Evolutionary conservation across 108 stramenopile species (phyloP), one percentile per base, ranked within the genome.

Genomic region (Pseudonitzschia multistriata): DNA sequence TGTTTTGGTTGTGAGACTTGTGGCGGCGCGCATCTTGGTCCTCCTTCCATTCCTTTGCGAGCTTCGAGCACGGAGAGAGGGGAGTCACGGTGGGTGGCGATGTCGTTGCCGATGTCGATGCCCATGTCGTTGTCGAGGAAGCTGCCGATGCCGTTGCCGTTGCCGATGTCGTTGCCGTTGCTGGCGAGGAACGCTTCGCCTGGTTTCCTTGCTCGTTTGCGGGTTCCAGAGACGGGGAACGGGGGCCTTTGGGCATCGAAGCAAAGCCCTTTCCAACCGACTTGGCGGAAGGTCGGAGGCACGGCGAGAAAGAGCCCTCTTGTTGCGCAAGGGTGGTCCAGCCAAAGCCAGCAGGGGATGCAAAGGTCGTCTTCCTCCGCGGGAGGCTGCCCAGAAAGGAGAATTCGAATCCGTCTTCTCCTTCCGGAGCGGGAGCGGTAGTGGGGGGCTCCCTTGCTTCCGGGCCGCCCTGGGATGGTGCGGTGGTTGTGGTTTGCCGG

Each of bases 41-140:
- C 47, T 69, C 75, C 8, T 33, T 53, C 75, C 75, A 76, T 1
- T 64, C 29, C 52, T 70, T 55, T 31, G 52, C 56, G 7, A 76
- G 40, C 29, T 70, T 45, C 36, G 75, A 65, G 49, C 62, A 70
- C 1, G 75, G 75, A 31, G 69, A 70, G 49, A 76, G 68, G 10
- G 11, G 50, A 52, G 22, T 24, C 24, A 24, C 8, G 24, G 50
- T 25, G 22, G 7, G 13, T 45, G 3, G 3, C 8, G 3, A 17
- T 17, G 42, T 45, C 8, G 42, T 8, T 13, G 8, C 17, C 8
- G 2, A 2, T 17, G 13, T 4, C 2, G 11, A 4, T 13, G 42
- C 13, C 17, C 2, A 17, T 45, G 42, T 45, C 42, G 2, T 45
- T 45, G 17, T 45, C 1, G 8, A 45, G 42, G 17, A 17, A 45